Conservation (phyloP, 208 protist genomes). For the Trypanosoma caninum region DNA sequence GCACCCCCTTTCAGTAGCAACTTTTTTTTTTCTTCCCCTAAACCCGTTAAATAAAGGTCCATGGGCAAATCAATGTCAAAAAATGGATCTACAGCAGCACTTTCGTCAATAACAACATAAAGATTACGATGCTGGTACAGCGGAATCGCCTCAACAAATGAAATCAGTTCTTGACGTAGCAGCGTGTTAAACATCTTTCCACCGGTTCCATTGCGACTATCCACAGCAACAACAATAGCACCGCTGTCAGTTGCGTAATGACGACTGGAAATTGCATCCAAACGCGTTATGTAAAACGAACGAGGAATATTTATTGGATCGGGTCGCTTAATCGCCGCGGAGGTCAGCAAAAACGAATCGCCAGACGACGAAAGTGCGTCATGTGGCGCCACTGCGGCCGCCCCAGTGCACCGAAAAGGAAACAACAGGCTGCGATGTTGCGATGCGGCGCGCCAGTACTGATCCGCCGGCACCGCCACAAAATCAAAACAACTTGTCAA, state of each 20-base stretch:
- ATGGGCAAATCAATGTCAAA: conserved; percentile 77
- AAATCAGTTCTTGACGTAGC: conserved; percentile 23
- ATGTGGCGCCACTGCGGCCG: background rate
- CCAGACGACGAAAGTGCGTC: background rate
- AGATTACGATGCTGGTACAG: conserved; percentile 47
- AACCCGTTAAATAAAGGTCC: conserved; percentile 5
- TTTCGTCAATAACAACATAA: conserved; percentile 77
- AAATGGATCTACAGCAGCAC: conserved; percentile 67
- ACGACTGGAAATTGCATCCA: conserved; percentile 49
- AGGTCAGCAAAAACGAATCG: background rate
- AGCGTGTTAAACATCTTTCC: conserved; percentile 78
- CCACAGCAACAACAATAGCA: conserved; percentile 44
- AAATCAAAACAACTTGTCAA: conserved; percentile 37
- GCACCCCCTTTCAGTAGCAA: too few species aligned
- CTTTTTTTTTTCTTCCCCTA: background rate
- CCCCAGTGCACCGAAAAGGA: background rate
- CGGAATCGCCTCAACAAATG: conserved; percentile 56
- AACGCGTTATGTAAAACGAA: conserved; percentile 61
- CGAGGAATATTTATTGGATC: conserved; percentile 33
- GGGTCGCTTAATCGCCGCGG: conserved; percentile 21
- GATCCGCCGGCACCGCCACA: conserved; percentile 54
- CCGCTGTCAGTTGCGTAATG: conserved; percentile 42
- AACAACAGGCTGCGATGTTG: conserved; percentile 9
- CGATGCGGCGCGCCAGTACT: conserved; percentile 58
- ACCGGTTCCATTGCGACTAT: conserved; percentile 38